phyloP scores from a whole-genome alignment of 106 monocot species.

The Platanthera guangdongensis region DNA sequence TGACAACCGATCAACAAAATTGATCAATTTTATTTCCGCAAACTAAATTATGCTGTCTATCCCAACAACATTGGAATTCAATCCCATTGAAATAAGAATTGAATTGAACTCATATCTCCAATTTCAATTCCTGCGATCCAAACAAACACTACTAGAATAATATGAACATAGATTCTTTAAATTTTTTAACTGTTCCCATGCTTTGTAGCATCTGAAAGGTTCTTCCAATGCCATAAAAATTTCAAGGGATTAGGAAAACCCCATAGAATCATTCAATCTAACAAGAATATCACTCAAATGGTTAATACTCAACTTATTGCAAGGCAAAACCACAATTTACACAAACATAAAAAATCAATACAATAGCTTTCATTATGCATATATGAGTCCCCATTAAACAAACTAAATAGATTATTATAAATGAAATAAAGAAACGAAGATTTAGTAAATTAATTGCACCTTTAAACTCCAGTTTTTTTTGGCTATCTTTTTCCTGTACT shows the following conservation, averaged over 20 bases:
- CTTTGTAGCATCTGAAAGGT: background rate
- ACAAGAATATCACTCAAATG: background rate
- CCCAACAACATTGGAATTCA: no score
- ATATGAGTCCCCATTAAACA: background rate
- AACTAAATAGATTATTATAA: background rate
- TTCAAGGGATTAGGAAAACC: background rate
- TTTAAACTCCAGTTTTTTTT: conserved; percentile 31
- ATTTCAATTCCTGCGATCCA: no score
- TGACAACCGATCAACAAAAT: no score
- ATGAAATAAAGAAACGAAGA: background rate
- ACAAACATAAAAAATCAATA: background rate
- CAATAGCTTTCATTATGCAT: background rate
- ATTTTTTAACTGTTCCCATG: background rate
- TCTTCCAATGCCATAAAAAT: background rate
- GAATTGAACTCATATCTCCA: no score
- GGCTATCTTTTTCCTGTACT: conserved; percentile 30
- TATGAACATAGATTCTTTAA: background rate
- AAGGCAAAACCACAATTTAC: background rate
- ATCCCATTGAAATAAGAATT: no score
- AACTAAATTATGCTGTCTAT: background rate
- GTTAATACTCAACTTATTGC: background rate
- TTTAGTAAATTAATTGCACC: conserved; percentile 20
- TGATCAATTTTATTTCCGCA: no score
- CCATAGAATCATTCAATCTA: background rate
- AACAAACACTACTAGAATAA: background rate